Conservation (phyloP, 768 basidiomycete genomes). For the Ephemerocybe angulata region DNA sequence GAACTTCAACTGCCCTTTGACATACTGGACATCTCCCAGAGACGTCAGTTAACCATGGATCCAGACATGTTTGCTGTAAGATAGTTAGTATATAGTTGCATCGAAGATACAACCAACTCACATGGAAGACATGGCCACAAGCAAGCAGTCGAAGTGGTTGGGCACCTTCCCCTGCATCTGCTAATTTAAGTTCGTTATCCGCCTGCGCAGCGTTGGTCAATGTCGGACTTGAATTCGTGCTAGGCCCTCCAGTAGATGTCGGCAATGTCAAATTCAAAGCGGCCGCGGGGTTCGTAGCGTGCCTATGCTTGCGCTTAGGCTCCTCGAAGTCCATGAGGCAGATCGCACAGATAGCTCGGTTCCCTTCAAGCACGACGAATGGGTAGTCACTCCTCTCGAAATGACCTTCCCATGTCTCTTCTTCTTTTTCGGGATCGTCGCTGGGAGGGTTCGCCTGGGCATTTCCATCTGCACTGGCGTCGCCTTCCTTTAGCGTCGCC, state of each 20-base stretch:
- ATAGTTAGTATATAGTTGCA: not conserved
- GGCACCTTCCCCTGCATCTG: slow-evolving; percentile 71
- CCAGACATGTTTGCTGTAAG: slow-evolving; percentile 76
- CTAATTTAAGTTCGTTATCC: slow-evolving; percentile 39
- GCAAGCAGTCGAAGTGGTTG: slow-evolving; percentile 72
- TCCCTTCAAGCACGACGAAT: slow-evolving; percentile 77
- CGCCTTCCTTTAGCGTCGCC: slow-evolving; percentile 20
- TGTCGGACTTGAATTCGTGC: not conserved
- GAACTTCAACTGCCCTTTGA: slow-evolving; percentile 65
- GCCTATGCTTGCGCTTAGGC: slow-evolving; percentile 40
- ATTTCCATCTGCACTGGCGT: not conserved
- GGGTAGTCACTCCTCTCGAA: slow-evolving; percentile 79
- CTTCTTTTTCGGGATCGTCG: slow-evolving; percentile 21
- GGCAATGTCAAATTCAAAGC: not conserved
- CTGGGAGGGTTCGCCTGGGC: slow-evolving; percentile 2
- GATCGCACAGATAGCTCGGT: slow-evolving; percentile 81
- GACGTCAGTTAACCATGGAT: slow-evolving; percentile 83
- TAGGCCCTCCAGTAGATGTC: not conserved
- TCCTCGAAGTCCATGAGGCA: slow-evolving; percentile 84
- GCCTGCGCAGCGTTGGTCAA: not conserved
- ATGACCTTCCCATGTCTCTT: slow-evolving; percentile 67
- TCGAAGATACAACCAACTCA: slow-evolving; percentile 34
- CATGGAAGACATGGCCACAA: slow-evolving; percentile 91
- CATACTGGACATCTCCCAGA: slow-evolving; percentile 88
- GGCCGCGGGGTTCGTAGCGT: not conserved